These are phyloP conservation scores for Ophiostoma angusticollis DNA, from an alignment of 2,329 filamentous ascomycete species.

Conservation along the genomic window DNA sequence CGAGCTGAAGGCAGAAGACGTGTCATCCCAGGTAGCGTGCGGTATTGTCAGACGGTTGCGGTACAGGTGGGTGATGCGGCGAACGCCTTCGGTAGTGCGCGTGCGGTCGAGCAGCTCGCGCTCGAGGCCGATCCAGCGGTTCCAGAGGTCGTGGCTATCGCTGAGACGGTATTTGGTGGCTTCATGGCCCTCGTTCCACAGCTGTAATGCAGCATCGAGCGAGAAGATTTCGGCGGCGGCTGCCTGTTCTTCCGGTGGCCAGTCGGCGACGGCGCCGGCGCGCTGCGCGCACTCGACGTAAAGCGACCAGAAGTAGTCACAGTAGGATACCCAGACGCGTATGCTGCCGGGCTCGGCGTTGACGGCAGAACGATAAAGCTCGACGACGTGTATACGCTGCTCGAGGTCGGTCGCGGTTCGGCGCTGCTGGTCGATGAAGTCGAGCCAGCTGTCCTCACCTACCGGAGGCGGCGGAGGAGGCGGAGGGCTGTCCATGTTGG, in stretches of 20 bases:
- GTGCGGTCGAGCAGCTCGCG: slow-evolving; percentile 51
- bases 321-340: slow-evolving; percentile 64
- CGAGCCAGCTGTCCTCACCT: slow-evolving; percentile 66
- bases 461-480: slow-evolving; percentile 32
- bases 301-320: slow-evolving; percentile 63
- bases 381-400: slow-evolving; percentile 55
- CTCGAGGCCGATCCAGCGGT: slow-evolving; percentile 62
- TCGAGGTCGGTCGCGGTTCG: slow-evolving; percentile 49
- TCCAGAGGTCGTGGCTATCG: slow-evolving; percentile 69
- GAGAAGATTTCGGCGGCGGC: slow-evolving; percentile 61
- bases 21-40: slow-evolving; percentile 62
- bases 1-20: slow-evolving; percentile 59
- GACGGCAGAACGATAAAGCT: slow-evolving; percentile 58
- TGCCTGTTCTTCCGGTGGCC: slow-evolving; percentile 54
- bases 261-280: slow-evolving; percentile 36
- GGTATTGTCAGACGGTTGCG: slow-evolving; percentile 58
- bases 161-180: slow-evolving; percentile 61
- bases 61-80: slow-evolving; percentile 56
- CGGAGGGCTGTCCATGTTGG: slow-evolving; percentile 15
- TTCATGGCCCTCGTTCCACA: slow-evolving; percentile 60
- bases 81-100: slow-evolving; percentile 42
- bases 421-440: slow-evolving; percentile 61
- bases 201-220: slow-evolving; percentile 49
- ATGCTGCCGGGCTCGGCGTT: slow-evolving; percentile 60
- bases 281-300: slow-evolving; percentile 49